These are phyloP conservation scores for Draba incana DNA, from an alignment of 345 rosid species.

Conservation along the genomic window DNA sequence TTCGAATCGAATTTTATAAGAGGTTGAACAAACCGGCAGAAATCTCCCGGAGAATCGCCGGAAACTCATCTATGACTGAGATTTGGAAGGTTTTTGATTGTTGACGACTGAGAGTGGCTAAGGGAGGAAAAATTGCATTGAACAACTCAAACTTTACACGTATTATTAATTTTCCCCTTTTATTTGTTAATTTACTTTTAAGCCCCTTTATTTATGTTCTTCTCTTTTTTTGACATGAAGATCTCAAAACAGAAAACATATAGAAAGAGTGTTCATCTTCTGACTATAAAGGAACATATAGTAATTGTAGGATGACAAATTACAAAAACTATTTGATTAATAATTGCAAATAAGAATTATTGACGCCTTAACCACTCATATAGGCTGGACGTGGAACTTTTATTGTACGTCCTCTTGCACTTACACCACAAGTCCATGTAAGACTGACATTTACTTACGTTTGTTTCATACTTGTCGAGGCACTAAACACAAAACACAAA, in stretches of 20 bases:
- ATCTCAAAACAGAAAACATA: background rate
- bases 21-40: background rate
- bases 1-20: background rate
- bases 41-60: conserved; percentile 17
- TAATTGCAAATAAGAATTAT: background rate
- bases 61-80: conserved; percentile 16
- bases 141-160: background rate
- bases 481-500: conserved; percentile 55
- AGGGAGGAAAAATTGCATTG: background rate
- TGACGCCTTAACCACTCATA: background rate
- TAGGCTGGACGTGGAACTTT: too few relatives aligned
- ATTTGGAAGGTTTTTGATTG: background rate
- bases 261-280: background rate
- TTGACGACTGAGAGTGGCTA: background rate
- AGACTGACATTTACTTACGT: conserved; percentile 84
- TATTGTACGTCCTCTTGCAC: conserved; percentile 69
- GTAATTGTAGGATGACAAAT: background rate
- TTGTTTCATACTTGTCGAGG: conserved; percentile 57
- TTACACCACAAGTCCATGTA: conserved; percentile 79
- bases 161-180: background rate
- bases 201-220: background rate
- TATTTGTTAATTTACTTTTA: background rate
- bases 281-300: background rate
- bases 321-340: background rate
- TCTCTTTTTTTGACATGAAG: background rate